Base-by-base conservation (phyloP, 257 asterid species). In the Solanum gracilifrons region DNA sequence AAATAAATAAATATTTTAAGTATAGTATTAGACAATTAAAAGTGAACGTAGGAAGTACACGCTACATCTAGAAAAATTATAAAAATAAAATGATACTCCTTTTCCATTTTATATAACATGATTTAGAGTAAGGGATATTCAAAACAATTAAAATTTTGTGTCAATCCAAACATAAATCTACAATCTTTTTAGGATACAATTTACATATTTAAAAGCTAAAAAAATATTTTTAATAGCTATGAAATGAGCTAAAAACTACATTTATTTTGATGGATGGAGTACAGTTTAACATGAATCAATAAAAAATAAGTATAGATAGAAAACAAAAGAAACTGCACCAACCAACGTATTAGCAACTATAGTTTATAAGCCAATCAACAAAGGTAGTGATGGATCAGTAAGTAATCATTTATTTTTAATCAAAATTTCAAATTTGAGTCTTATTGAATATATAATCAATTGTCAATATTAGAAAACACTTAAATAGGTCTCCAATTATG, bases 361-460 rank as follows among this genome's bases (percentile, higher is more conserved):
- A 13, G n/a, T n/a, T 39, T 11, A 13, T 29, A 79, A 43, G 37
- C 25, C 66, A 9, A 25, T 2, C 4, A 4, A 20, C 18, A 2
- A 21, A 0, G 0, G 1, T 20, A 1, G 39, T 31, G 39, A 18
- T 15, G 0, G 0, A 31, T 2, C 1, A 35, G 9, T 71, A 2
- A 72, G 4, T 32, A 18, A 4, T 16, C 12, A 9, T 71, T 71
- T 4, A 16, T 32, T 71, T 20, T 0, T 32, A 32, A 4, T 18
- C 1, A 33, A 0, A 32, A 21, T 18, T 9, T 32, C 3, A 5
- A 18, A 4, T 33, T 72, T 32, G 0, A 72, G 5, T 18, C 5
- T 13, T 69, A 13, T 4, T 29, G 2, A 3, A 16, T 71, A 6
- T 10, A 18, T 4, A 72, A 16, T 72, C 7, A 3, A 7, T 31